These are phyloP conservation scores for Alternaria arborescens DNA, from an alignment of 2,329 filamentous ascomycete genomes.

Conservation along the genomic window DNA sequence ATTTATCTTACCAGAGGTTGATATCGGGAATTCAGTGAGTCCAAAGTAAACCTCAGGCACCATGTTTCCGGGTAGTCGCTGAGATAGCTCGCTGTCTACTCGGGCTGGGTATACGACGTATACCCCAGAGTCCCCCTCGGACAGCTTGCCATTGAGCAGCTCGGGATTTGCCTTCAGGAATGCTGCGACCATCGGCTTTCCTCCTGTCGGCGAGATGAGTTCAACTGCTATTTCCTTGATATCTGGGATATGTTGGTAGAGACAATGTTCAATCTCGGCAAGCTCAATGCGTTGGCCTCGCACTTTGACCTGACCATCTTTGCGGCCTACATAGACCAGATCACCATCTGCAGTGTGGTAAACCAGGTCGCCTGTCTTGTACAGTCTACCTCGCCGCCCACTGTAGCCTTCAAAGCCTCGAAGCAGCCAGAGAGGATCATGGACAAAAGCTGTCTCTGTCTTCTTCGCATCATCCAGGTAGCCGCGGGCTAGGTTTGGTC, in stretches of 20 bases:
- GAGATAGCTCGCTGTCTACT: not conserved
- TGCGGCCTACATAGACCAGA: constrained; percentile 20
- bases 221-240: no score
- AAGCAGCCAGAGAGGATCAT: constrained; percentile 19
- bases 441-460: constrained; percentile 45
- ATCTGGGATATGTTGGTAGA: no score
- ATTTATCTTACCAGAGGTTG: constrained; percentile 56
- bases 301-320: constrained; percentile 27
- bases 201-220: no score
- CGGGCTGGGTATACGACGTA: no score
- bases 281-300: constrained; percentile 26
- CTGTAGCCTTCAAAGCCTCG: not conserved
- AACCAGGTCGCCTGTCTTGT: constrained; percentile 11
- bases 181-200: no score
- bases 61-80: constrained; percentile 47
- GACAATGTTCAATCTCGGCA: constrained; percentile 18
- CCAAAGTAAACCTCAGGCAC: constrained; percentile 56
- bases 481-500: constrained; percentile 52
- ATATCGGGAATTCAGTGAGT: constrained; percentile 53
- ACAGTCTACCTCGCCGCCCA: not conserved
- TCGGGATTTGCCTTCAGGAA: no score
- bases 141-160: no score
- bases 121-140: no score
- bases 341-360: constrained; percentile 13
- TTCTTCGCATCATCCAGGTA: constrained; percentile 30